Base-by-base conservation (phyloP, 495 filamentous ascomycete species). In the Aspergillus hancockii region DNA sequence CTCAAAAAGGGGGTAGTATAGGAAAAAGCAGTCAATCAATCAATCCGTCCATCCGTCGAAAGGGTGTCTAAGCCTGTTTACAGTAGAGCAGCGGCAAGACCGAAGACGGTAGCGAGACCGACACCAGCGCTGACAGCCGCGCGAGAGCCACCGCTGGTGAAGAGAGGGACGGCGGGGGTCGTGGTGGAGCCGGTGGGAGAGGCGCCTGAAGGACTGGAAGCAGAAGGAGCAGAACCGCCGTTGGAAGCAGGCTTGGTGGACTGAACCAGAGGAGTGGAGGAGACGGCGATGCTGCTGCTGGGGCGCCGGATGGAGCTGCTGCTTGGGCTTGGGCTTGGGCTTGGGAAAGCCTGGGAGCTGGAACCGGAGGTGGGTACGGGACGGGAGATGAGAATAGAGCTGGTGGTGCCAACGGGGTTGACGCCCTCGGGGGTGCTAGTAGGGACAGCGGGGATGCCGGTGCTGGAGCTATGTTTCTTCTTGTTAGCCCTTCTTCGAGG, bases 21-120 rank as follows among this genome's bases (percentile, higher is more conserved):
- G 30, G 10, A 45, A 30, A 30, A 45, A 41, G 23, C 18, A 19
- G 21, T n/a, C 16, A 55, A 31, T 31, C 34, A 55, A 45, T 31
- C 50, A 18, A 52, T 36, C 21, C 34, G 34, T 22, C 22, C 30
- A 10, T 36, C 32, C 22, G 23, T 36, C 36, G 8, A 40, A 41
- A n/a, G n/a, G n/a, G n/a, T n/a, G 16, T 19, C 25, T 16, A 19
- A 58, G 32, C 45, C 36, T 43, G 50, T 79, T 90, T 93, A 93
- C 81, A 92, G 84, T 69, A 89, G 67, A 75, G 85, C 83, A 69
- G 88, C 90, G 67, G 83, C 88, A 64, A 87, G 70, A 75, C 86
- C 91, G 76, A 92, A 83, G 67, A 92, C 76, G 76, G 83, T 87
- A 65, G 86, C 90, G 61, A 92, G 85, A 74, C 79, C 86, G 65